These are phyloP conservation scores for Linum tenue DNA, from an alignment of 345 rosid species.

Conservation along the genomic window DNA sequence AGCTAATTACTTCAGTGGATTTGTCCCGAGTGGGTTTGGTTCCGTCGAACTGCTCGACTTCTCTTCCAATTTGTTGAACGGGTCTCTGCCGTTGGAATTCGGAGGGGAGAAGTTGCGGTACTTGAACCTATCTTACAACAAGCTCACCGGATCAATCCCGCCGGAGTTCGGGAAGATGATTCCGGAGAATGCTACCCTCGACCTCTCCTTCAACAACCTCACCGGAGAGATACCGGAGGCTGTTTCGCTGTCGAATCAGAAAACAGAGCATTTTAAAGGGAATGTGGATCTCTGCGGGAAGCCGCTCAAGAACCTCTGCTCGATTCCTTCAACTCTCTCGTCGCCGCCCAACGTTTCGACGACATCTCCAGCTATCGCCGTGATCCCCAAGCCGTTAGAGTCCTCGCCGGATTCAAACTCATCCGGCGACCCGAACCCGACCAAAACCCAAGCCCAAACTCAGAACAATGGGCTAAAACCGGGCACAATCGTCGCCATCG, in stretches of 20 bases:
- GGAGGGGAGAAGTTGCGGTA: constrained; percentile 47
- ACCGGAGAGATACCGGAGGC: constrained; percentile 73
- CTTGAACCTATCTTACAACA: constrained; percentile 70
- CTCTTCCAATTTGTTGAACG: constrained; percentile 71
- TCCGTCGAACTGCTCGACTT: constrained; percentile 54
- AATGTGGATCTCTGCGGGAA: constrained; percentile 69
- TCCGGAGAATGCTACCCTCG: constrained; percentile 49
- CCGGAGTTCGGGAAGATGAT: constrained; percentile 44
- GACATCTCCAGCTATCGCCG: constrained; percentile 83
- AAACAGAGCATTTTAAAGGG: constrained; percentile 43
- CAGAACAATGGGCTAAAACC: constrained; percentile 44
- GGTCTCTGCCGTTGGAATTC: constrained; percentile 50
- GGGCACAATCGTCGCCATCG: constrained; percentile 55
- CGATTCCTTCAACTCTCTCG: constrained; percentile 68
- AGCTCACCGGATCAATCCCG: constrained; percentile 49
- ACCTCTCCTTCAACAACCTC: constrained; percentile 76
- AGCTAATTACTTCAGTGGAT: constrained; percentile 53
- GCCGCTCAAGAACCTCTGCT: constrained; percentile 66
- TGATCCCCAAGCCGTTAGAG: constrained; percentile 50
- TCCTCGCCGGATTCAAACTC: constrained; percentile 27
- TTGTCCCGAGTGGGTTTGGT: constrained; percentile 43
- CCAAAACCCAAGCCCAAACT: constrained; percentile 18
- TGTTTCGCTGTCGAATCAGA: constrained; percentile 46
- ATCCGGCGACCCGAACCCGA: constrained; percentile 7
- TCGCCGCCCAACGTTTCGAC: constrained; percentile 56